Percentiles rank a stretch among this genome's conserved stretches.
Conservation (phyloP, 495 filamentous ascomycete species). For the Tuber umbilicatum region DNA sequence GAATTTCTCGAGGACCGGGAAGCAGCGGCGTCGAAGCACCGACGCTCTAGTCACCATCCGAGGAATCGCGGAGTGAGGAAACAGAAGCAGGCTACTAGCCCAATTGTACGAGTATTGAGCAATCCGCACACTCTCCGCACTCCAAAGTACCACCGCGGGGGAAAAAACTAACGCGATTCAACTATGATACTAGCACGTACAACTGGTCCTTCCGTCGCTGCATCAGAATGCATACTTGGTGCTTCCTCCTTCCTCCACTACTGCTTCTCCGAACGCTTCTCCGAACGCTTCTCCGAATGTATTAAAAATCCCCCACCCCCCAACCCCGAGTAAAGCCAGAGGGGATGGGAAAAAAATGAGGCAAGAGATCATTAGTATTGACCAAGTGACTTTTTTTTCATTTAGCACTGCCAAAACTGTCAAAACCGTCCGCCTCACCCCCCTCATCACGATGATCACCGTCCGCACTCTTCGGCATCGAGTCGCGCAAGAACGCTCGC, state of each 20-base stretch:
- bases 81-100: not conserved
- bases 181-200: not conserved
- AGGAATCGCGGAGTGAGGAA: not conserved
- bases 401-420: not conserved
- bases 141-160: not conserved
- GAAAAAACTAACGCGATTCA: not conserved
- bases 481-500: not conserved
- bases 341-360: not conserved
- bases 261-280: not conserved
- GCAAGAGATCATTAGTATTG: not conserved
- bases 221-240: not conserved
- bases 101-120: slow-evolving; percentile 5
- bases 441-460: not conserved
- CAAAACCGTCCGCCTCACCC: not conserved
- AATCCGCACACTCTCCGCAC: not conserved
- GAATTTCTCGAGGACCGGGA: slow-evolving; percentile 12
- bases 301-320: not conserved
- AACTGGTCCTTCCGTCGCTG: not conserved
- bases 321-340: not conserved
- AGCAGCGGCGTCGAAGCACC: not conserved
- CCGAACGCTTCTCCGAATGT: not conserved
- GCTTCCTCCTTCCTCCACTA: not conserved
- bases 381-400: not conserved
- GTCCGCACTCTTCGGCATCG: not conserved
- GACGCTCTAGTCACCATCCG: not conserved